Evolutionary conservation across 192 early-diverging fungal genomes (phyloP), one percentile per base, ranked within the genome.

Genomic region (Coemansia sp.): DNA sequence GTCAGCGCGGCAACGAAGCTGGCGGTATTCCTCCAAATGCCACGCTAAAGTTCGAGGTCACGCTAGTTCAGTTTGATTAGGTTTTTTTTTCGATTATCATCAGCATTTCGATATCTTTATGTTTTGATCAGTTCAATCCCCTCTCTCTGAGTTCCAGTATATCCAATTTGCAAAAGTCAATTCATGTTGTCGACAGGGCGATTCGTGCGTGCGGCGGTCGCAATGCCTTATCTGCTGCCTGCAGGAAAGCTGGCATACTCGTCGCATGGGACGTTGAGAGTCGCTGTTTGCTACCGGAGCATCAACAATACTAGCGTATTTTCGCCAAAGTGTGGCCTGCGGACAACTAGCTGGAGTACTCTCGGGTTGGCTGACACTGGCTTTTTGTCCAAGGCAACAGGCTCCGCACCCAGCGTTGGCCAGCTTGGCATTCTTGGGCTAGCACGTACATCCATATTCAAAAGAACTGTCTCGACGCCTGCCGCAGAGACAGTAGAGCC

Each of bases 11-110:
- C 29, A 70, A 85, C 58, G 85, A 84, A 29, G 85, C 84, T 19
- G 84, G 84, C 9, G 61, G 70, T 29, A 96, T 97, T 64, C 96
- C 96, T 39, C 87, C 92, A 40, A 89, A 91, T 38, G 83, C 91
- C 37, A 89, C 89, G 64, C 79, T 96, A 49, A 86, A 87, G 67
- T 96, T 96, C 71, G 91, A 94, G 36, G 92, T 94, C 10, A 88
- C 91, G 62, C 72, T 92, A 7, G 82, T 91, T 32, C 79, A 88
- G 59, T 87, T 92, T 49, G 73, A 86, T 40, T 87, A 67, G 40
- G 7, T n/a, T n/a, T n/a, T n/a, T n/a, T n/a, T n/a, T n/a, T n/a
- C n/a, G n/a, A n/a, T n/a, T n/a, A n/a, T n/a, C n/a, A n/a, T n/a
- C n/a, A n/a, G n/a, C n/a, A n/a, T n/a, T n/a, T n/a, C n/a, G n/a